Conservation (phyloP, 495 filamentous ascomycete genomes). For the Tuber microsphaerosporum region DNA sequence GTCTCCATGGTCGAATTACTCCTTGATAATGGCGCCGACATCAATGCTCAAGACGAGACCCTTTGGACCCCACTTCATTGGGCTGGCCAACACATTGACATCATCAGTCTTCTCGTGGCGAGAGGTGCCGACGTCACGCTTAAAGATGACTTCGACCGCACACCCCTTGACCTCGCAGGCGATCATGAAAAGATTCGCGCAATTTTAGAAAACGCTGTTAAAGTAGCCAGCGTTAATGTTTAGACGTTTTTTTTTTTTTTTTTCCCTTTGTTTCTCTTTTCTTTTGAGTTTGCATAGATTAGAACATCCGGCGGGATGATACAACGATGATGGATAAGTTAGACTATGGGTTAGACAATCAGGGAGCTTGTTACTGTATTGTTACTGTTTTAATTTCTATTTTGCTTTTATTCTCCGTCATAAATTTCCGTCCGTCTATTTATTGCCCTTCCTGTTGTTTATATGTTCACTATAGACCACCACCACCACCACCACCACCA, state of each 20-base stretch:
- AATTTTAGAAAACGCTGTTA: not conserved
- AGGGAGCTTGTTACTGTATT: not conserved
- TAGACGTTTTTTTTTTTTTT: not conserved
- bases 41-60: not conserved
- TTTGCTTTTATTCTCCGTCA: not conserved
- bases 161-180: not conserved
- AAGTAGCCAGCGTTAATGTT: not conserved
- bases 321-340: not conserved
- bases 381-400: not conserved
- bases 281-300: not conserved
- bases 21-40: not conserved
- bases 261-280: not conserved
- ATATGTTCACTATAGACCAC: not conserved
- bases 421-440: not conserved
- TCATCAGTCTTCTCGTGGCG: not conserved
- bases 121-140: not conserved
- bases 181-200: not conserved
- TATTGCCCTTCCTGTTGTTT: not conserved
- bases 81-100: not conserved
- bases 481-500: not conserved
- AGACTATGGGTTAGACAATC: not conserved
- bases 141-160: not conserved
- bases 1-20: not conserved
- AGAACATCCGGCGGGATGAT: not conserved
- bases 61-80: not conserved